Evolutionary conservation across 2,329 filamentous ascomycete species (phyloP).

Genomic region (Lithohypha guttulata): DNA sequence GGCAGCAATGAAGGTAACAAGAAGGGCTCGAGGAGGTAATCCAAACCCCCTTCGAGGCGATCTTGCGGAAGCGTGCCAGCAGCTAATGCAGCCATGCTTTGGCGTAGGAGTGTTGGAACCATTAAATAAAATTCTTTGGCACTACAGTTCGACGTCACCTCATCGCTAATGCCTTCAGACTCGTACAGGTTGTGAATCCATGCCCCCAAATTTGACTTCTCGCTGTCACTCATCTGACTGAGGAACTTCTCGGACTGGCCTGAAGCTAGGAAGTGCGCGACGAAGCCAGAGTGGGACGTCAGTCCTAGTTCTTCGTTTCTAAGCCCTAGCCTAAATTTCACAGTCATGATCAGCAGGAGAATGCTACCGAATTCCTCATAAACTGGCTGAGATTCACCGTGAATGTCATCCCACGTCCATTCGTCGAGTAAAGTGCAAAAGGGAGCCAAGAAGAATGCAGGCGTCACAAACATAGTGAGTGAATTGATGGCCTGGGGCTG

Average conservation of each 20-base stretch:
- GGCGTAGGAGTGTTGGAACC: conserved; percentile 51
- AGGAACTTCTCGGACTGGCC: conserved; percentile 37
- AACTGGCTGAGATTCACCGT: conserved; percentile 53
- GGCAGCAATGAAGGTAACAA: conserved; percentile 51
- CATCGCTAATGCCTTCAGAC: conserved; percentile 52
- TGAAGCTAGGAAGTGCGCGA: conserved; percentile 43
- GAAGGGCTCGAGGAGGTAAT: conserved; percentile 55
- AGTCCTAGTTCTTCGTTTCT: conserved; percentile 44
- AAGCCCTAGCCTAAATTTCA: conserved; percentile 48
- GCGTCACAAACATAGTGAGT: conserved; percentile 49
- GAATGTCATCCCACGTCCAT: conserved; percentile 56
- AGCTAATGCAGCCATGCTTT: conserved; percentile 49
- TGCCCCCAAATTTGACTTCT: conserved; percentile 45
- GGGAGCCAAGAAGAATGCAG: conserved; percentile 46
- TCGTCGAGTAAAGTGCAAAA: conserved; percentile 48
- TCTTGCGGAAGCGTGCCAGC: conserved; percentile 45
- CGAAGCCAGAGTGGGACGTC: conserved; percentile 40
- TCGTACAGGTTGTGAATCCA: conserved; percentile 55
- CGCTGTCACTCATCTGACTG: conserved; percentile 43
- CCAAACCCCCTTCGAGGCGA: conserved; percentile 50
- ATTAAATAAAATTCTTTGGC: conserved; percentile 55
- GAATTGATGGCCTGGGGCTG: conserved; percentile 47
- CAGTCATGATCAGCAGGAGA: conserved; percentile 46
- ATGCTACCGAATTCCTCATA: conserved; percentile 57
- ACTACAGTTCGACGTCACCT: conserved; percentile 53